Conservation (phyloP, 495 filamentous ascomycete species). For the Rostrohypoxylon terebratum region DNA sequence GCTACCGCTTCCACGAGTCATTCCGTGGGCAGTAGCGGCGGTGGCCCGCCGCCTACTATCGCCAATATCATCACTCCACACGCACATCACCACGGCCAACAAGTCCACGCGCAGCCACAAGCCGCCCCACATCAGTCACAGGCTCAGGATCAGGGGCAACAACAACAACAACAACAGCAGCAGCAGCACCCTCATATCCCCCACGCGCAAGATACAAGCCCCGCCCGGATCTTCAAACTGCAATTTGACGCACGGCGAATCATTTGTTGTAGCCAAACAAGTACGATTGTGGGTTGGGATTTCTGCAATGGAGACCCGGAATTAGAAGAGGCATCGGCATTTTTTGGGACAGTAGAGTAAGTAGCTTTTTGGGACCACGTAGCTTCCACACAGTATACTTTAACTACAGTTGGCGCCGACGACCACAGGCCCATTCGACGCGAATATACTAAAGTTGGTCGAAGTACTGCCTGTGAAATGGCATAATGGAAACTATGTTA, state of each 20-base stretch:
- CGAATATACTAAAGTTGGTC: not conserved
- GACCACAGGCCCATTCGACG: not conserved
- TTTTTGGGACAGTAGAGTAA: slow-evolving; percentile 73
- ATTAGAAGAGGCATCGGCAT: slow-evolving; percentile 81
- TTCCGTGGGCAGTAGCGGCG: slow-evolving; percentile 21
- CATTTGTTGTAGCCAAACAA: slow-evolving; percentile 91
- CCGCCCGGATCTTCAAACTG: slow-evolving; percentile 90
- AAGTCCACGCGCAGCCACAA: slow-evolving; percentile 35
- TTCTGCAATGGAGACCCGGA: slow-evolving; percentile 91
- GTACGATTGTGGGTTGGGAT: slow-evolving; percentile 96
- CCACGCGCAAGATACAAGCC: slow-evolving; percentile 57
- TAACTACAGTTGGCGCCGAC: not conserved
- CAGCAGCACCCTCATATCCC: slow-evolving; percentile 49
- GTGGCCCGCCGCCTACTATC: slow-evolving; percentile 38
- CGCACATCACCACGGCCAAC: slow-evolving; percentile 25
- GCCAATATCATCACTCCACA: slow-evolving; percentile 13
- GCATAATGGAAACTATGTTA: not conserved
- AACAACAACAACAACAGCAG: slow-evolving; percentile 25
- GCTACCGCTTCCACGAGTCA: slow-evolving; percentile 23
- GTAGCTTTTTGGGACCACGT: not conserved
- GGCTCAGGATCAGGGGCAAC: slow-evolving; percentile 27
- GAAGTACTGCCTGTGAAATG: not conserved
- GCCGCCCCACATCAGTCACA: slow-evolving; percentile 28
- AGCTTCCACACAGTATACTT: not conserved
- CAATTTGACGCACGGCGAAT: slow-evolving; percentile 96